Evolutionary conservation across 495 filamentous ascomycete genomes (phyloP), one percentile per base, ranked within the genome.

Genomic region (Polyplosphaeria fusca): DNA sequence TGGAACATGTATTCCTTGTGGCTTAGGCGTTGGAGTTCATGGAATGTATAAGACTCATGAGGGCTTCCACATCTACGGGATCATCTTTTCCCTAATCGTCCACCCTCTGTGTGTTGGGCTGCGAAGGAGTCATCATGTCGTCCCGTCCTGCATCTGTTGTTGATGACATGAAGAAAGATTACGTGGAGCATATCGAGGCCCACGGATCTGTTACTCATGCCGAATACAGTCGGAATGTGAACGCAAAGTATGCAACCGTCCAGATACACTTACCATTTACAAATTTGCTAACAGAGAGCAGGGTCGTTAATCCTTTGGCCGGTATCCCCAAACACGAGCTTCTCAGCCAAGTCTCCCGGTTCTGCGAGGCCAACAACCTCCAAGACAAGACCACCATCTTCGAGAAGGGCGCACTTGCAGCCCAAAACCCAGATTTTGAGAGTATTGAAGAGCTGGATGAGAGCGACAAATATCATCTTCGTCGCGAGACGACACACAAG

Each of bases 381-480:
- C 39, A 32, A 35, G 51, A 54, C 3, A 54, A 54, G 40, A 2
- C 4, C 14, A 20, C 12, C 3, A 13, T 37, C 2, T 54, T 54
- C 18, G 7, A 18, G 23, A 47, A 47, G 32, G 52, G 42, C 2
- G 52, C 42, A 2, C 30, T 55, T 1, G 32, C 16, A 2, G 52
- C 52, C 14, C 41, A 47, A 39, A 47, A 55, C 20, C 52, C 52
- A 2, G 30, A 24, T 5, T 55, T 38, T 24, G 43, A 47, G 14
- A 39, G 13, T 30, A 39, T 55, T 26, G 4, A 22, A 16, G 52
- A 47, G 26, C 27, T 55, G 3, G 13, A 20, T 12, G 52, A 55
- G 14, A 43, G 47, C 4, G 52, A 55, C 19, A 47, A 25, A 11
- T 13, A 23, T 30, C 11, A 22, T 16, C 7, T 55, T 24, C 25